Evolutionary conservation across 345 rosid species (phyloP).

Genomic region (Conringia planisiliqua): DNA sequence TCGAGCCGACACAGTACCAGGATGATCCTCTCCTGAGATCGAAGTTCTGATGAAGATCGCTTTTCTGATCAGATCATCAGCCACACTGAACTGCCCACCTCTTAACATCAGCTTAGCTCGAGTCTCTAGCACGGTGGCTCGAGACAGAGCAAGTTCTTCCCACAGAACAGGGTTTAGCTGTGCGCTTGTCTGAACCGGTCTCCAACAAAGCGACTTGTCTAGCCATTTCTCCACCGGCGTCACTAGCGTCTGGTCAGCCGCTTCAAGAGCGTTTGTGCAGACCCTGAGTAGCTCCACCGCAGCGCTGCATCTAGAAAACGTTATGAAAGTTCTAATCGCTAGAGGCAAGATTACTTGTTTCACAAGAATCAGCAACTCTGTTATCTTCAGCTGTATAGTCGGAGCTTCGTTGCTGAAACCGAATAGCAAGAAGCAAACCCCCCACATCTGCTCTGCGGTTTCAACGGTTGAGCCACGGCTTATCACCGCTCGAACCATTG

Average conservation of each 20-base stretch:
- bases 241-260: constrained; percentile 77
- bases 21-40: constrained; percentile 86
- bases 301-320: constrained; percentile 77
- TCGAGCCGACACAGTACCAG: constrained; percentile 67
- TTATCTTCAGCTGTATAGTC: constrained; percentile 59
- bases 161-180: constrained; percentile 84
- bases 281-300: constrained; percentile 81
- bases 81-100: constrained; percentile 79
- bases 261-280: constrained; percentile 85
- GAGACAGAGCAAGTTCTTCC: constrained; percentile 85
- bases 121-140: constrained; percentile 90
- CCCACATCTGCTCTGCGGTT: constrained; percentile 80
- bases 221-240: constrained; percentile 85
- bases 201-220: constrained; percentile 86
- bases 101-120: constrained; percentile 86
- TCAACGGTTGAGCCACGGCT: constrained; percentile 52
- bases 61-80: constrained; percentile 84
- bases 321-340: constrained; percentile 64
- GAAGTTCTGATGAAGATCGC: constrained; percentile 85
- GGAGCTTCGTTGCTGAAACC: constrained; percentile 72
- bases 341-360: constrained; percentile 72
- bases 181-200: constrained; percentile 80
- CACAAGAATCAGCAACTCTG: constrained; percentile 57
- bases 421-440: constrained; percentile 67
- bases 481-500: constrained; percentile 71